A percentile compares a stretch with the other conserved stretches of the same genome.
Conservation (phyloP, 2,329 filamentous ascomycete species). For the Paecilomyces fulvus region DNA sequence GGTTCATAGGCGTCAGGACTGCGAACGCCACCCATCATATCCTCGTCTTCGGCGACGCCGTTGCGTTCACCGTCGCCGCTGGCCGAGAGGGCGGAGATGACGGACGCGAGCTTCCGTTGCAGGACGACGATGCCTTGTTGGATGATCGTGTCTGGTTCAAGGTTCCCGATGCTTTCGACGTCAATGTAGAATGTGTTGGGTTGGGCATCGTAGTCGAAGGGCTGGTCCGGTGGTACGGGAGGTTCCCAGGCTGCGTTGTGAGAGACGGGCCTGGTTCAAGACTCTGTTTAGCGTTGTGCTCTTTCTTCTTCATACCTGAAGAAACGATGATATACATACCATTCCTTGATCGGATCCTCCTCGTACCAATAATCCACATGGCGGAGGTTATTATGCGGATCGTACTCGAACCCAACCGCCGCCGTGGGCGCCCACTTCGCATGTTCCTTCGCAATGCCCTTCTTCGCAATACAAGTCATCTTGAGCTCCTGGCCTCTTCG, state of each 20-base stretch:
- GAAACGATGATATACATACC: conserved; percentile 47
- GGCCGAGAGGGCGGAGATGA: conserved; percentile 58
- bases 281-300: no score
- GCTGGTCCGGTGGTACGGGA: conserved; percentile 68
- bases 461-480: conserved; percentile 89
- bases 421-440: conserved; percentile 94
- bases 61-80: conserved; percentile 45
- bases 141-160: conserved; percentile 84
- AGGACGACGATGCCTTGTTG: conserved; percentile 80
- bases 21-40: conserved; percentile 41
- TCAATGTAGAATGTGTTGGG: conserved; percentile 87
- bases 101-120: conserved; percentile 78
- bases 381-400: conserved; percentile 89
- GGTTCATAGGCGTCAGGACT: conserved; percentile 43
- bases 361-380: conserved; percentile 96
- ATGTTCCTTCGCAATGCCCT: conserved; percentile 97
- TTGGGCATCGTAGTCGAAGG: conserved; percentile 83
- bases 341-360: conserved; percentile 70
- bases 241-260: conserved; percentile 59
- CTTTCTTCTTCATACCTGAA: no score
- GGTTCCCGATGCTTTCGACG: conserved; percentile 77
- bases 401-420: conserved; percentile 94
- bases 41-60: conserved; percentile 39
- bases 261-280: conserved; percentile 36
- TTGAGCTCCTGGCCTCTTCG: conserved; percentile 82